Evolutionary conservation across 257 asterid species (phyloP).

Genomic region (Solanum virginianum): DNA sequence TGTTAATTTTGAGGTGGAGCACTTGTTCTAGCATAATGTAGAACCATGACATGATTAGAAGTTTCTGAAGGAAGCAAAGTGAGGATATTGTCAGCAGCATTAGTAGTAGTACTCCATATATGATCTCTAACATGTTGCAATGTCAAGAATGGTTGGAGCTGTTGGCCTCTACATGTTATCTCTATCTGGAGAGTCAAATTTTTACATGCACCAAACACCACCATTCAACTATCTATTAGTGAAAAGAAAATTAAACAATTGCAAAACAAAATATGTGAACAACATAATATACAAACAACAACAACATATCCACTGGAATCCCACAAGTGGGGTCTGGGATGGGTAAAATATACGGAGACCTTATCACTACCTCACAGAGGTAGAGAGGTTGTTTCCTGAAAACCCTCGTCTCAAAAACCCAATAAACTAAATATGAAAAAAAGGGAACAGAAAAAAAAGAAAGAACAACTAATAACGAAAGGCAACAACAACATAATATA

Average conservation of each 20-base stretch:
- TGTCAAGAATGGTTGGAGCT: conserved; percentile 45
- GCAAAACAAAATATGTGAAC: background rate
- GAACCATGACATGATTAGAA: conserved; percentile 55
- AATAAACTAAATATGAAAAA: too few relatives aligned
- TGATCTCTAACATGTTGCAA: conserved; percentile 82
- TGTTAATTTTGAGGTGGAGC: background rate
- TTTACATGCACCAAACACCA: background rate
- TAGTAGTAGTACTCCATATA: conserved; percentile 38
- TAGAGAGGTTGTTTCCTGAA: too few relatives aligned
- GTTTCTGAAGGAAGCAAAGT: conserved; percentile 46
- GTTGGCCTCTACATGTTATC: conserved; percentile 76
- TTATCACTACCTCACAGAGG: too few relatives aligned
- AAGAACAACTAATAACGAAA: too few relatives aligned
- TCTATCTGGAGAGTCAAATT: conserved; percentile 46
- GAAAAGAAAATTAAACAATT: background rate
- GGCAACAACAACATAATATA: background rate
- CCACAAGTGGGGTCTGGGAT: too few relatives aligned
- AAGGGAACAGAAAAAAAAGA: too few relatives aligned
- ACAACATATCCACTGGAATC: too few relatives aligned
- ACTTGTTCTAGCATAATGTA: conserved; percentile 48
- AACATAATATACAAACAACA: too few relatives aligned
- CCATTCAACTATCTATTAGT: background rate
- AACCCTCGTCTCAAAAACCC: too few relatives aligned
- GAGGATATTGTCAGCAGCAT: conserved; percentile 28
- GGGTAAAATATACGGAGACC: too few relatives aligned